Evolutionary conservation across 2,329 filamentous ascomycete species (phyloP).

Genomic region (Diaporthe batatas): DNA sequence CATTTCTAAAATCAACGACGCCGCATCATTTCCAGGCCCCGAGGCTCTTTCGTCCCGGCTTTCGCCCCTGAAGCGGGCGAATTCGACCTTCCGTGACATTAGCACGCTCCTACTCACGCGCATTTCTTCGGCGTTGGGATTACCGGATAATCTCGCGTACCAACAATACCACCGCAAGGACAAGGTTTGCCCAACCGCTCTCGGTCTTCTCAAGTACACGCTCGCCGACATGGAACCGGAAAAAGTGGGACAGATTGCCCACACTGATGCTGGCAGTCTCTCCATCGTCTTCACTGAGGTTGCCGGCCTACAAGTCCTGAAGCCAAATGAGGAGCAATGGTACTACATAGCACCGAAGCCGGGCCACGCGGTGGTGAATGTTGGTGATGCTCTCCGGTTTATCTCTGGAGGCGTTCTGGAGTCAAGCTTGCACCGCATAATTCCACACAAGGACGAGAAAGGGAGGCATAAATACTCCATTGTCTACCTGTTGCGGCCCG

Average conservation of each 20-base stretch:
- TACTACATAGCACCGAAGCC: conserved; percentile 29
- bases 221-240: conserved; percentile 17
- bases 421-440: conserved; percentile 25
- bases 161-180: conserved; percentile 15
- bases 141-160: conserved; percentile 1
- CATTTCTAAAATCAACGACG: neutral
- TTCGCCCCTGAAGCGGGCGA: neutral
- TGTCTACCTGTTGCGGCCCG: neutral
- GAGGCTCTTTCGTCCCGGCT: conserved; percentile 5
- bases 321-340: conserved; percentile 26
- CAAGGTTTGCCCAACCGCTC: neutral
- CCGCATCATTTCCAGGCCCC: neutral
- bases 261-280: conserved; percentile 17
- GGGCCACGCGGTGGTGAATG: conserved; percentile 18
- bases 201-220: conserved; percentile 20
- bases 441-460: conserved; percentile 12
- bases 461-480: conserved; percentile 23
- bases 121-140: neutral
- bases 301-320: conserved; percentile 2
- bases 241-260: conserved; percentile 22
- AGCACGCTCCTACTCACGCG: conserved; percentile 22
- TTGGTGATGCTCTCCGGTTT: neutral
- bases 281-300: conserved; percentile 24
- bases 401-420: conserved; percentile 14
- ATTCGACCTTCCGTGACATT: conserved; percentile 9